Percentiles rank a stretch among this genome's conserved stretches.
Conservation (phyloP, 2,329 filamentous ascomycete genomes). For the Mycosphaerella sp. region DNA sequence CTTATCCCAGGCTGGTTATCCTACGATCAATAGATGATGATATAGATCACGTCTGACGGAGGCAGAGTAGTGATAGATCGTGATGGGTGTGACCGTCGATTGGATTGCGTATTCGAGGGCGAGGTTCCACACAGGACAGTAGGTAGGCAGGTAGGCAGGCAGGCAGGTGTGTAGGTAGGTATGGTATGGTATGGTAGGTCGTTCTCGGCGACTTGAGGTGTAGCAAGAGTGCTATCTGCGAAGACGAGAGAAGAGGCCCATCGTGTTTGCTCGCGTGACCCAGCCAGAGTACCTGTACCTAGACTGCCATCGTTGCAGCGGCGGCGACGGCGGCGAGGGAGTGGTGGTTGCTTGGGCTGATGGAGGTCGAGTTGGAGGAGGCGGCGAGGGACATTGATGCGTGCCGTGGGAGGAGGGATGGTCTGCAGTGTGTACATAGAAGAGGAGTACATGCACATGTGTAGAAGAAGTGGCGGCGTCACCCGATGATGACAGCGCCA, state of each 20-base stretch:
- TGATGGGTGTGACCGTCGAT: no score
- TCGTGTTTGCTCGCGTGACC: constrained; percentile 30
- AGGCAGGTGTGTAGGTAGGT: background rate
- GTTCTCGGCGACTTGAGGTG: constrained; percentile 8
- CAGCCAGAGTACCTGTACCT: constrained; percentile 24
- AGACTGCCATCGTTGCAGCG: constrained; percentile 40
- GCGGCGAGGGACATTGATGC: constrained; percentile 12
- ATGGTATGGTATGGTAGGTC: background rate
- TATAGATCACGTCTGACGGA: background rate
- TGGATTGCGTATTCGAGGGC: no score
- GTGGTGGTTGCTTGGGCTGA: constrained; percentile 25
- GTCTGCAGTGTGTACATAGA: background rate
- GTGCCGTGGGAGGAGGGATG: background rate
- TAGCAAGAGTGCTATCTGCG: background rate
- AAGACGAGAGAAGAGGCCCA: constrained; percentile 20
- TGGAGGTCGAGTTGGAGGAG: constrained; percentile 7
- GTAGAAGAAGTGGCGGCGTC: background rate
- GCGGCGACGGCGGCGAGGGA: constrained; percentile 21
- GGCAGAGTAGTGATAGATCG: background rate
- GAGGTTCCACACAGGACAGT: no score
- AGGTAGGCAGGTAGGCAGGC: background rate
- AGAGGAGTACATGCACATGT: constrained; percentile 4
- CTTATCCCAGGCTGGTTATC: background rate
- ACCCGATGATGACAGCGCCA: background rate
- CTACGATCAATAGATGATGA: background rate